Percentiles rank a stretch among this genome's conserved stretches.
Evolutionary conservation across 2,329 filamentous ascomycete genomes (phyloP).

Genomic region (Teratosphaeria destructans): DNA sequence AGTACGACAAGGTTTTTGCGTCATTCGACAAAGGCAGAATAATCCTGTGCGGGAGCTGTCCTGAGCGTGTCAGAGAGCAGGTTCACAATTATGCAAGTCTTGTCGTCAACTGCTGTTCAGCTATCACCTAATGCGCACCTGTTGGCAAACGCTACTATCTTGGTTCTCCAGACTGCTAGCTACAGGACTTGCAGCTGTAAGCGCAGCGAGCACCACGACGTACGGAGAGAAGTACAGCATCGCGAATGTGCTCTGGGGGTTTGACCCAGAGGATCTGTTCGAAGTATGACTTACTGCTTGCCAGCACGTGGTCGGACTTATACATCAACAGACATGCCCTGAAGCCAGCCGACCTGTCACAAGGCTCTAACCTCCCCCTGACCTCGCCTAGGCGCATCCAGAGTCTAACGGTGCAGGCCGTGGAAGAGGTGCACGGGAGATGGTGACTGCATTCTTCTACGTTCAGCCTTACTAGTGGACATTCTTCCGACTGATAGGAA

Average conservation of each 20-base stretch:
- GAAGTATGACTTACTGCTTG: background rate
- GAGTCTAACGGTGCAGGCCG: background rate
- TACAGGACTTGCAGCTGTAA: background rate
- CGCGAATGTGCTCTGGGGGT: background rate
- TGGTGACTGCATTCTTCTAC: background rate
- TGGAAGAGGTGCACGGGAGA: background rate
- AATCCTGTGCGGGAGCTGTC: background rate
- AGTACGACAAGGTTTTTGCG: background rate
- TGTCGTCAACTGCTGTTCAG: background rate
- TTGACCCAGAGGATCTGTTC: background rate
- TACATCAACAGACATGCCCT: background rate
- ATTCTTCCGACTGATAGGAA: background rate
- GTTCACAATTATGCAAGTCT: background rate
- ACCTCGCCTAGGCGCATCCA: background rate
- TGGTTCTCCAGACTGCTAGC: background rate
- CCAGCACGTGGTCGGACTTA: background rate
- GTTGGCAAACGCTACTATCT: background rate
- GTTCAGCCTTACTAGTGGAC: background rate
- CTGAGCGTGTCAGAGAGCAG: background rate
- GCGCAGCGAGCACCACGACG: background rate
- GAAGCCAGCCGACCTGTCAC: background rate
- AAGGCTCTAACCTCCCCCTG: background rate
- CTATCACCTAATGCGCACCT: background rate
- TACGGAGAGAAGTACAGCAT: background rate
- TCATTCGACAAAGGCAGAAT: background rate